Evolutionary conservation across 768 basidiomycete genomes (phyloP).

Genomic region (Mycena galericulata): DNA sequence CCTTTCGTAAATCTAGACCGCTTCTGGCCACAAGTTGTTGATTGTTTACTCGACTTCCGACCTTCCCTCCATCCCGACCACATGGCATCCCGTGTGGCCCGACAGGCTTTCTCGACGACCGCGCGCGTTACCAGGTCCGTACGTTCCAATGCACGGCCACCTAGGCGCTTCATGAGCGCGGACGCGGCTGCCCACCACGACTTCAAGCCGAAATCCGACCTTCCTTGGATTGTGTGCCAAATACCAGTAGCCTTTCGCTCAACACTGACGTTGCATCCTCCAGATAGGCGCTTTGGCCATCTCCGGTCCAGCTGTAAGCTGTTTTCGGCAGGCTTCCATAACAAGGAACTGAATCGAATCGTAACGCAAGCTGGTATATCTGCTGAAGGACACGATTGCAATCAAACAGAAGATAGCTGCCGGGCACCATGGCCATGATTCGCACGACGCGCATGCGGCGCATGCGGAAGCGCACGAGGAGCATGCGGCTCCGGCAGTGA

Average conservation of each 20-base stretch:
- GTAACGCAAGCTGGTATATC: slow-evolving; percentile 39
- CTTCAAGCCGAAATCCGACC: slow-evolving; percentile 51
- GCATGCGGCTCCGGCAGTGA: slow-evolving; percentile 37
- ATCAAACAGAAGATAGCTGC: slow-evolving; percentile 23
- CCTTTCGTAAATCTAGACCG: neutral
- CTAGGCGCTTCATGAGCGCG: slow-evolving; percentile 49
- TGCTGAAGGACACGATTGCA: slow-evolving; percentile 46
- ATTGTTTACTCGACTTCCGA: neutral
- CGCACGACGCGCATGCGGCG: slow-evolving; percentile 47
- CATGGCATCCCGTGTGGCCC: slow-evolving; percentile 56
- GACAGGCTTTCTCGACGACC: slow-evolving; percentile 48
- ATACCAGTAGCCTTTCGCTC: slow-evolving; percentile 4
- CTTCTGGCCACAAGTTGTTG: neutral
- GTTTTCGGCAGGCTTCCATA: neutral
- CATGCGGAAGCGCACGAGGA: slow-evolving; percentile 44
- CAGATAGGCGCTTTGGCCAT: slow-evolving; percentile 56
- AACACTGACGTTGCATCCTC: neutral
- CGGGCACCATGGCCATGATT: slow-evolving; percentile 36
- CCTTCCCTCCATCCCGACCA: neutral
- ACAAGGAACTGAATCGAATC: slow-evolving; percentile 14
- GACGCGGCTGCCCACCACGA: slow-evolving; percentile 49
- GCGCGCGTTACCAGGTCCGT: slow-evolving; percentile 44
- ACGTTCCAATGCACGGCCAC: slow-evolving; percentile 33
- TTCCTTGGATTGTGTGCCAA: slow-evolving; percentile 57
- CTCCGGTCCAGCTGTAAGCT: slow-evolving; percentile 57